Percentiles rank a stretch among this genome's conserved stretches.
These are phyloP conservation scores for Botrytis aclada DNA, from an alignment of 2,329 filamentous ascomycete genomes.

Conservation along the genomic window DNA sequence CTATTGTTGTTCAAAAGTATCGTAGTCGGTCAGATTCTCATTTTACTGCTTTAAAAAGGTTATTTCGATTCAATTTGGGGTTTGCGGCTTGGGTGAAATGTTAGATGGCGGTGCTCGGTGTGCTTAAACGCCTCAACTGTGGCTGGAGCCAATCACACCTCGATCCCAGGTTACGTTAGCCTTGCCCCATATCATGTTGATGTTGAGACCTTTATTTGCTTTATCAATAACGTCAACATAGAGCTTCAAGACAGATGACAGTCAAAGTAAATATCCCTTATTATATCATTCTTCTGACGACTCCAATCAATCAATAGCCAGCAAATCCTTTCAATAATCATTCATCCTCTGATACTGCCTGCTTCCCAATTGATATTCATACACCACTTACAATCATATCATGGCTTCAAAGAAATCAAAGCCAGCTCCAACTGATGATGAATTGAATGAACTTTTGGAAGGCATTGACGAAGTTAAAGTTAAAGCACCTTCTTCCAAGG, in stretches of 20 bases:
- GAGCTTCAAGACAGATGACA: neutral
- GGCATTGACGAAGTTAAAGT: conserved; percentile 53
- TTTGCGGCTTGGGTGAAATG: conserved; percentile 4
- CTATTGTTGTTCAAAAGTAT: conserved; percentile 10
- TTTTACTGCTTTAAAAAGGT: conserved; percentile 16
- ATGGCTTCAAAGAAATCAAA: conserved; percentile 61
- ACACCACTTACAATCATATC: conserved; percentile 40
- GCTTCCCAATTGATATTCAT: neutral
- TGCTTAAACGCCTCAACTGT: conserved; percentile 8
- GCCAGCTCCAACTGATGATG: conserved; percentile 55
- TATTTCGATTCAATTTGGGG: conserved; percentile 11
- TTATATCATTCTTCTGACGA: neutral
- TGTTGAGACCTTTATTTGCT: conserved; percentile 8
- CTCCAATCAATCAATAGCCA: neutral
- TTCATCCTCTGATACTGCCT: neutral
- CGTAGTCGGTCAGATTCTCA: conserved; percentile 18
- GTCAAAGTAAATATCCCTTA: neutral
- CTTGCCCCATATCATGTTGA: neutral
- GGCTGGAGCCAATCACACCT: conserved; percentile 20
- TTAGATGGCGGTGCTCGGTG: neutral
- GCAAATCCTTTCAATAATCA: neutral
- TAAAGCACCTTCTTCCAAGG: conserved; percentile 45
- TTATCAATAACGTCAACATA: conserved; percentile 10
- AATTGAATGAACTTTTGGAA: conserved; percentile 64
- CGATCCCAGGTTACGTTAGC: neutral